A percentile compares a stretch with the other conserved stretches of the same genome.
Conservation (phyloP, 2,329 filamentous ascomycete genomes). For the Xylariaceae sp. region DNA sequence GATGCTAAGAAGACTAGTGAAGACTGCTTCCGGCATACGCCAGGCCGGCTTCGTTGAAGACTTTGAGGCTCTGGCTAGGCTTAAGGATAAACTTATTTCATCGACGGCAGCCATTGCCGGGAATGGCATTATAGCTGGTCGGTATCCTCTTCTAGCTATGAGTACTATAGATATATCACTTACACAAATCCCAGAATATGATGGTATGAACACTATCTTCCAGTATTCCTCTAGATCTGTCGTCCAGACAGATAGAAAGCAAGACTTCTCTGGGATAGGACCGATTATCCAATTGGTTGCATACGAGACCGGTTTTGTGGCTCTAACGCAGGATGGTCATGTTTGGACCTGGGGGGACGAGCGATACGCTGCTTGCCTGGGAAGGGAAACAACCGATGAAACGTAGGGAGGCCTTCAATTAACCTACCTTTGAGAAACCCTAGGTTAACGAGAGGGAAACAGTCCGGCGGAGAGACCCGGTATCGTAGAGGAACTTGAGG, state of each 20-base stretch:
- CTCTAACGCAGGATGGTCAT: constrained; percentile 46
- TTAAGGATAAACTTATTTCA: constrained; percentile 29
- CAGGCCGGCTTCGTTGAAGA: constrained; percentile 35
- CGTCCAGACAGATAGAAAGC: constrained; percentile 3
- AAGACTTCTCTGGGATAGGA: constrained; percentile 29
- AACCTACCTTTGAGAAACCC: not conserved
- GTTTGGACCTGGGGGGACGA: constrained; percentile 61
- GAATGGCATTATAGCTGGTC: constrained; percentile 39
- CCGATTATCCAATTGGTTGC: constrained; percentile 46
- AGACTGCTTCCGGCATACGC: constrained; percentile 28
- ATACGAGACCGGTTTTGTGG: constrained; percentile 54
- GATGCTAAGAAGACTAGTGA: constrained; percentile 21
- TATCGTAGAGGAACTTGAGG: constrained; percentile 51
- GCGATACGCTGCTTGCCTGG: constrained; percentile 60
- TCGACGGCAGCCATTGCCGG: constrained; percentile 38
- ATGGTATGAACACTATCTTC: constrained; percentile 29
- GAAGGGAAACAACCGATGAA: constrained; percentile 47
- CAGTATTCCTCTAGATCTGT: constrained; percentile 32
- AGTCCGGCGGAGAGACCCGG: constrained; percentile 52
- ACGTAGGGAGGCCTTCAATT: constrained; percentile 33
- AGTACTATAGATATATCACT: constrained; percentile 7
- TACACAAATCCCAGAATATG: constrained; percentile 27
- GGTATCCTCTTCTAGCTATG: constrained; percentile 5
- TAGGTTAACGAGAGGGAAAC: constrained; percentile 10
- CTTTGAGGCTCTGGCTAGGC: constrained; percentile 15